Base-by-base conservation (phyloP, 371 early-diverging fungal genomes). In the Dinochytrium kinnereticum region DNA sequence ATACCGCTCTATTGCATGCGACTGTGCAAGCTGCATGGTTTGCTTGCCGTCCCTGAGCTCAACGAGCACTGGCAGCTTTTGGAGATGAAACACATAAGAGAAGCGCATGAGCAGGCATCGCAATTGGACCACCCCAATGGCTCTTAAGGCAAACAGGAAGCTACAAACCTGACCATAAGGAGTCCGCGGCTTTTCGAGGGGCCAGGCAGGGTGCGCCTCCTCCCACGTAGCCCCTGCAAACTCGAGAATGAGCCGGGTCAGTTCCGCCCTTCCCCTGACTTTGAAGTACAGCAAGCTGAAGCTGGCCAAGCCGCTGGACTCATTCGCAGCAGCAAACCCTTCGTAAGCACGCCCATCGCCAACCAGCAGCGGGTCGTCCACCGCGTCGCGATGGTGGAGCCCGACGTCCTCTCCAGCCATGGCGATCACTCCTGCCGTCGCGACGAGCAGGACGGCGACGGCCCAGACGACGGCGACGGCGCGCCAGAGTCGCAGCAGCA, bases 1-100 rank as follows among this genome's bases (percentile, higher is more conserved):
- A 68, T 88, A 89, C 51, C 89, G 82, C 70, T 84, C 88, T 40
- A 88, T 85, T 13, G 75, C 77, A n/a, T 57, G 36, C 1, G 85
- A 76, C 51, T 88, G 88, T 19, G 81, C 70, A 0, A 88, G 57
- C n/a, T 76, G 50, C 36, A 72, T 74, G 28, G 83, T 74, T 5
- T 81, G 75, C 0, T 73, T 76, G 33, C 80, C 78, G 0, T 68
- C 71, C 31, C 75, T 77, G 1, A 72, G 77, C 61, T 87, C 88
- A 1, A 82, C 69, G 2, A 88, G 75, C 21, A 86, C 81, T 0
- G 89, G 89, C 5, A 83, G 71, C n/a, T 80, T n/a, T n/a, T n/a
- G n/a, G n/a, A n/a, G n/a, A n/a, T n/a, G n/a, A n/a, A n/a, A n/a
- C n/a, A n/a, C n/a, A n/a, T n/a, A n/a, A n/a, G n/a, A n/a, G n/a